A percentile compares a stretch with the other conserved stretches of the same genome.
Conservation (phyloP, 2,329 filamentous ascomycete genomes). For the Monosporascus cannonballus region DNA sequence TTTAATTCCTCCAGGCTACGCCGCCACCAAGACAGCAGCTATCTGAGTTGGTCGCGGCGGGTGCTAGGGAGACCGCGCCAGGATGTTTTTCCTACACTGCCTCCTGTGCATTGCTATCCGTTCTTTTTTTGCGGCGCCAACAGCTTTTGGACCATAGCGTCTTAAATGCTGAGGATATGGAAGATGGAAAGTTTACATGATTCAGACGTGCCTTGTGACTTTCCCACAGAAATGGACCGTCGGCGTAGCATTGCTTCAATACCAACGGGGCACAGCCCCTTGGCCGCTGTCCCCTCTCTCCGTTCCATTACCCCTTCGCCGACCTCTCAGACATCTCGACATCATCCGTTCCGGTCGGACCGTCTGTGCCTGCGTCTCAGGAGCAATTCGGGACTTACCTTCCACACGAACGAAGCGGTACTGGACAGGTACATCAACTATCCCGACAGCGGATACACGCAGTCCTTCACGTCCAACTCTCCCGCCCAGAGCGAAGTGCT, state of each 20-base stretch:
- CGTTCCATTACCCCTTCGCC: background rate
- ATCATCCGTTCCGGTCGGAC: slow-evolving; percentile 11
- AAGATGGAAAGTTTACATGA: background rate
- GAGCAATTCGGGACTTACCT: slow-evolving; percentile 40
- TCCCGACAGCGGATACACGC: slow-evolving; percentile 32
- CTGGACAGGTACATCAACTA: slow-evolving; percentile 42
- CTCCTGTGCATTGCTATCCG: too few relatives aligned
- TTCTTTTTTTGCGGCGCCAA: too few relatives aligned
- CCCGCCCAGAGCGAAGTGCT: background rate
- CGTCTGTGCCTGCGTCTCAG: slow-evolving; percentile 27
- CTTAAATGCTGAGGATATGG: background rate
- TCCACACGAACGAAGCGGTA: slow-evolving; percentile 37
- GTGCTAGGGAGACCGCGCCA: too few relatives aligned
- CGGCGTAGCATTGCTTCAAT: background rate
- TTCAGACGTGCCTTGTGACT: background rate
- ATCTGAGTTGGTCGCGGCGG: too few relatives aligned
- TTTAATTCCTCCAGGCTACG: too few relatives aligned
- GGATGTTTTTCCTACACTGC: too few relatives aligned
- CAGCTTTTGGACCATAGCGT: too few relatives aligned
- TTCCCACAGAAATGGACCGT: background rate
- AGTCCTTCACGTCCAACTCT: slow-evolving; percentile 12
- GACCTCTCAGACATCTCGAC: slow-evolving; percentile 1
- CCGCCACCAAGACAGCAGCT: too few relatives aligned
- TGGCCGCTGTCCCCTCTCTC: background rate
- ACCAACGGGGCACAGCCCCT: background rate